Evolutionary conservation across 805 yeast genomes (phyloP), one percentile per base, ranked within the genome.

Genomic region (Metschnikowia henanensis): DNA sequence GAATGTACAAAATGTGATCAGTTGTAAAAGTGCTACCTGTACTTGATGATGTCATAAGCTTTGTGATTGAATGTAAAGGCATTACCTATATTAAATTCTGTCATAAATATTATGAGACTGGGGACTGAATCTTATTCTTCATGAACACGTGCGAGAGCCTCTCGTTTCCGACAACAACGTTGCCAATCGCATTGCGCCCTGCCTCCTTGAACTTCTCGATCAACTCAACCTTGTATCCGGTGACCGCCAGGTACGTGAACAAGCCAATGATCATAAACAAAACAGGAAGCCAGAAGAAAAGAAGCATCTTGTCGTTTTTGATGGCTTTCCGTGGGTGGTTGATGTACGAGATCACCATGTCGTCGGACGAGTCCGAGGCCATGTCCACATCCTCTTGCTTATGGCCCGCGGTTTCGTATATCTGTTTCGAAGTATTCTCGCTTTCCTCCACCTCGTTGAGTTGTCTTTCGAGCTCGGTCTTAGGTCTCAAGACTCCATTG

Each of bases 231-330:
- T 60, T 58, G 56, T 64, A 66, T 4, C 75, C 76, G 57, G 70
- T 62, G 15, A 68, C 59, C n/a, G 64, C 57, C 19, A 70, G 58
- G 53, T 76, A 61, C 41, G 76, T 69, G 52, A 74, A 70, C 6
- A 80, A 65, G 3, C 81, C 66, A 15, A 83, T 63, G 25, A 87
- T 60, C 17, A 83, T 53, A 40, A 88, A 66, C 61, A 79, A 65
- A 30, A 87, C 75, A 12, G 97, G 97, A 45, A 90, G 66, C 97
- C 97, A 91, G 75, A 91, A 90, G 61, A 91, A 87, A 48, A 88
- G 67, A 50, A 91, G 72, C 87, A 89, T 84, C 58, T 80, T 84
- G 64, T 91, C 97, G 56, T 88, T 85, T 54, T 72, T 73, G 29
- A 78, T 68, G 0, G 79, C 66, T 53, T 76, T 77, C 20, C 78